Base-by-base conservation (phyloP, 2,329 filamentous ascomycete species). In the Colletotrichum sp. region DNA sequence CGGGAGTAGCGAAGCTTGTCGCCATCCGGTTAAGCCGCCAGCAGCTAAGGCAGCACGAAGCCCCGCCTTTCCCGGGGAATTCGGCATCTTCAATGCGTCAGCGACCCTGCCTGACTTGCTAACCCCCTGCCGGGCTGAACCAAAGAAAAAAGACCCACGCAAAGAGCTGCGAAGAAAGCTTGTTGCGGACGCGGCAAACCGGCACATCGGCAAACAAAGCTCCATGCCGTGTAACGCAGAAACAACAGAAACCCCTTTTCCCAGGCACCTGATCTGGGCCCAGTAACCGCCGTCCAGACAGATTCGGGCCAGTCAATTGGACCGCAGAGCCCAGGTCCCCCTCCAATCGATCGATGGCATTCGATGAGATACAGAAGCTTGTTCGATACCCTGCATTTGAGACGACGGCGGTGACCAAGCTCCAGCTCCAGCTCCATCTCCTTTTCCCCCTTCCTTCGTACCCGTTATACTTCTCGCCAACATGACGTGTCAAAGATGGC, bases 71-170 rank as follows among this genome's bases (percentile, higher is more conserved):
- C 28, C 63, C 73, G 55, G 69, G 69, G 61, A 67, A 24, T 32
- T 75, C 73, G 69, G 70, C 73, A 75, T 73, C 57, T 75, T 30
- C 30, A 48, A 55, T 65, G 71, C 71, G 32, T 75, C 64, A 68
- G 70, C 70, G 43, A 48, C 43, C 43, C 15, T 48, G 43, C n/a
- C 18, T 0, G n/a, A n/a, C n/a, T n/a, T n/a, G n/a, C n/a, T n/a
- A n/a, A 48, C 16, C 38, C 73, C 73, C 70, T 75, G 73, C 58
- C 38, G 73, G 73, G 73, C 70, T 75, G 70, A 75, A 67, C 16
- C 32, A 24, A 32, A 58, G 38, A 55, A 30, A 36, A 34, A 30
- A 30, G 24, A 21, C 10, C 43, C n/a, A 52, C 43, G 43, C 43
- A 24, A 38, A 30, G 24, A 30, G 30, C 10, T 30, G 8, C 60